These are phyloP conservation scores for Mycena leptocephala DNA, from an alignment of 768 basidiomycete species.

Conservation along the genomic window DNA sequence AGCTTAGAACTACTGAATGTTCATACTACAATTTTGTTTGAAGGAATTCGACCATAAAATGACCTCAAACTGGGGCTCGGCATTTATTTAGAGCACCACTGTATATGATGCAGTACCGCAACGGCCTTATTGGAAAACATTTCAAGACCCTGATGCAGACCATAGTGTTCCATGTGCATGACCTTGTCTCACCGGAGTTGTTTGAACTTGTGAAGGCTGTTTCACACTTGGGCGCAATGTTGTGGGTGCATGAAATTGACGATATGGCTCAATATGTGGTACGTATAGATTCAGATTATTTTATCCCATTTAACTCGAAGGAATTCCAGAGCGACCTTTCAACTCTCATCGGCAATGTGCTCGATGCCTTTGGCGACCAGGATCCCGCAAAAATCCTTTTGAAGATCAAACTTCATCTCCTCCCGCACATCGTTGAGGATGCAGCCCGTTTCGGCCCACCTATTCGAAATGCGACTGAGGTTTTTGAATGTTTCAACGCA, in stretches of 20 bases:
- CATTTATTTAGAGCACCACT: too few species aligned
- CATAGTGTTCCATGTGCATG: constrained; percentile 45
- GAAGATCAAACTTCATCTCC: constrained; percentile 56
- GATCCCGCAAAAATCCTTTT: constrained; percentile 53
- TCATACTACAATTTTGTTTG: too few species aligned
- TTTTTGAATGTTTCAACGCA: constrained; percentile 60
- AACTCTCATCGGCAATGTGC: constrained; percentile 51
- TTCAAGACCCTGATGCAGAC: constrained; percentile 49
- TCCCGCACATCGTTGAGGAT: constrained; percentile 52
- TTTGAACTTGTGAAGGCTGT: constrained; percentile 43
- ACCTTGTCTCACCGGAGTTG: constrained; percentile 39
- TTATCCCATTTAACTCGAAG: too few species aligned
- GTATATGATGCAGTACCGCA: constrained; percentile 50
- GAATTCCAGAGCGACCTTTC: constrained; percentile 50
- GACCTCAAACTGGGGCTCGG: too few species aligned
- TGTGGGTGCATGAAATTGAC: constrained; percentile 53
- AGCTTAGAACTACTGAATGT: too few species aligned
- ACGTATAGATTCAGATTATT: too few species aligned
- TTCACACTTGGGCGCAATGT: constrained; percentile 40
- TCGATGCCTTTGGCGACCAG: constrained; percentile 50
- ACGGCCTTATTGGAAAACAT: constrained; percentile 46
- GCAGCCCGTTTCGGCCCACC: constrained; percentile 55
- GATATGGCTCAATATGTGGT: constrained; percentile 49
- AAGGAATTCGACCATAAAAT: too few species aligned
- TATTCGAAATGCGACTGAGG: constrained; percentile 51